A percentile compares a stretch with the other conserved stretches of the same genome.
These are phyloP conservation scores for Adansonia rubrostipa DNA, from an alignment of 441 rosid genomes.

Conservation along the genomic window DNA sequence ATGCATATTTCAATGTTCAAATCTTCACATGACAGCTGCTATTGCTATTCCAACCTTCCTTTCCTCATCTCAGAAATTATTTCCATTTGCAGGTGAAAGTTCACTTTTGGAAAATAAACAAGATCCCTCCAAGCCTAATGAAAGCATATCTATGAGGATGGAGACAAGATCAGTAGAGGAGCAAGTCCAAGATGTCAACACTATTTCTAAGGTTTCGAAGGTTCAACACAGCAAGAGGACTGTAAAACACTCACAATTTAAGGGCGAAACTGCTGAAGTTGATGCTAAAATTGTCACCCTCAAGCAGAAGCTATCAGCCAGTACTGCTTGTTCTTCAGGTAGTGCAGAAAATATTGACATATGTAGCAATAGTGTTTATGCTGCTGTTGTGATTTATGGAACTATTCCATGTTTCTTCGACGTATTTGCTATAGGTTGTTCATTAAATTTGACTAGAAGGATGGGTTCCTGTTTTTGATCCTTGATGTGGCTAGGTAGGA, in stretches of 20 bases:
- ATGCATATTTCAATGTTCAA: conserved; percentile 16
- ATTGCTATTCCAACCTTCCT: not conserved
- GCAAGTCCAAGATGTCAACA: conserved; percentile 31
- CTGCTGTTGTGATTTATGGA: conserved; percentile 15
- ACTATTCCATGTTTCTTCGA: not conserved
- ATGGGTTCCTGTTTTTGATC: conserved; percentile 19
- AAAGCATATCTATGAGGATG: conserved; percentile 36
- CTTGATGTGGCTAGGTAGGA: conserved; percentile 39
- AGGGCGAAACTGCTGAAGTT: conserved; percentile 37
- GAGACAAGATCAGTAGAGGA: conserved; percentile 35
- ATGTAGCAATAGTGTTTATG: not conserved
- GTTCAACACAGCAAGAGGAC: conserved; percentile 44
- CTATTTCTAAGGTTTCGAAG: conserved; percentile 40
- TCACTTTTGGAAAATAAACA: conserved; percentile 39
- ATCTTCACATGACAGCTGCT: conserved; percentile 1
- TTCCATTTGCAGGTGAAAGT: conserved; percentile 50
- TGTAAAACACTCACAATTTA: conserved; percentile 39
- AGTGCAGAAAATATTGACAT: conserved; percentile 20
- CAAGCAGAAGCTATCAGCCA: conserved; percentile 40
- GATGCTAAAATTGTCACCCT: conserved; percentile 35
- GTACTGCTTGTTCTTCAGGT: conserved; percentile 45
- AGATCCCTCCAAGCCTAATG: conserved; percentile 32
- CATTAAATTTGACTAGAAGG: conserved; percentile 5
- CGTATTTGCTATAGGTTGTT: conserved; percentile 11
- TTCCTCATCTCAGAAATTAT: conserved; percentile 23